phyloP scores from a whole-genome alignment of 176 grass and related monocot genomes.

The maize (Zea mays) region Zm-B73-REFERENCE-NAM-5.0 NC_050102.1:11341001-11341500 shows the following conservation, averaged over 20 bases:
- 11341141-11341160: too few species aligned
- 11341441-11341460: slow-evolving; percentile 22
- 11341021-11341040: too few species aligned
- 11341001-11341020: too few species aligned
- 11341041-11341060: too few species aligned
- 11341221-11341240: slow-evolving; percentile 28
- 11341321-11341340: slow-evolving; percentile 13
- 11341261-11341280: slow-evolving; percentile 29
- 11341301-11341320: slow-evolving; percentile 23
- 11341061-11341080: too few species aligned
- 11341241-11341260: slow-evolving; percentile 27
- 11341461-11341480: background rate
- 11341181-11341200: background rate
- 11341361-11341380: background rate
- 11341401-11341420: background rate
- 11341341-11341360: background rate
- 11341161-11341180: background rate
- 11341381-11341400: slow-evolving; percentile 19
- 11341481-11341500: background rate
- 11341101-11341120: too few species aligned
- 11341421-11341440: background rate
- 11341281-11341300: background rate
- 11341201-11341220: slow-evolving; percentile 5
- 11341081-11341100: too few species aligned
- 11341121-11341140: too few species aligned